Evolutionary conservation across 805 yeast genomes (phyloP), one percentile per base, ranked within the genome.

Genomic region (Teunomyces lycoperdinae): DNA sequence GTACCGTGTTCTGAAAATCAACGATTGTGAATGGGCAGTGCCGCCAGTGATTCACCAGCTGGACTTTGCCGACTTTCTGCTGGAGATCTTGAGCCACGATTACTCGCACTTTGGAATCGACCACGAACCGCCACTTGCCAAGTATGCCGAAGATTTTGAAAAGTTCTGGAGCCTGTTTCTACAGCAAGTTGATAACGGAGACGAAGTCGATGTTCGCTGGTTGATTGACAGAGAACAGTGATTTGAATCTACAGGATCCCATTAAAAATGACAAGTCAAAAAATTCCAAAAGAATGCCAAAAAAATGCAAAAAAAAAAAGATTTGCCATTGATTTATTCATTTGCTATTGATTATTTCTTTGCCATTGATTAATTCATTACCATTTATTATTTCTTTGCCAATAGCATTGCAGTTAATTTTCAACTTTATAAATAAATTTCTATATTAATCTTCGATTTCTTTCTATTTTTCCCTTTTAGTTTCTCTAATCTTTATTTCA

Each of bases 11-110:
- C 28, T 38, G 41, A 5, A n/a, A 7, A 9, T 38, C 3, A 11
- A 26, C 41, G 41, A 26, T 27, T 10, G 35, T 27, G 31, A 26
- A 11, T 38, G 41, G 45, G 38, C 20, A 27, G 42, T 30, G 42
- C 17, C 41, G 4, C 41, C 41, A 10, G 41, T 38, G n/a, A 53
- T 55, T 32, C 50, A 53, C 39, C 54, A 53, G 32, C 33, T 46
- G 13, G 58, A 55, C 40, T 55, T 50, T 40, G 11, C 29, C 11
- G 54, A 53, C 42, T 55, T 40, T 36, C 26, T 33, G 39, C 58
- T 55, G 58, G 36, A 28, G 30, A 30, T 27, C 13, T 30, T 43
- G 32, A 20, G 9, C 17, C 36, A 34, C 32, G 36, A 31, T 27
- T 24, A 24, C 14, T 1, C 9, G 17, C 24, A 27, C 9, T 38